Percentiles rank a stretch among this genome's conserved stretches.
These are phyloP conservation scores for Shiraia bambusicola DNA, from an alignment of 2,329 filamentous ascomycete genomes.

Conservation along the genomic window DNA sequence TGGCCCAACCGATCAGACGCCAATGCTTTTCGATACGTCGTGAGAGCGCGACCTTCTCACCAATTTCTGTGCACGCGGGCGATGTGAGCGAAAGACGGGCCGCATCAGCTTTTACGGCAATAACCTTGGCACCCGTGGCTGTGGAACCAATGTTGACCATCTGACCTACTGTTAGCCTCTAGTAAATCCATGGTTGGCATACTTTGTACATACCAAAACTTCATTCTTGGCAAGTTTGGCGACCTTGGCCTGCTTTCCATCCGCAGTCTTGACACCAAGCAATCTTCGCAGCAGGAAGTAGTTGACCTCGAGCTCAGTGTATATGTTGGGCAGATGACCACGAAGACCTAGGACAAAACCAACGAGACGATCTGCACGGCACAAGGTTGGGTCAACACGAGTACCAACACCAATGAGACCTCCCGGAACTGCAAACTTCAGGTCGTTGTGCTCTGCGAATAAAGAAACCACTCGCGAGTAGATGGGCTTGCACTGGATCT, in stretches of 20 bases:
- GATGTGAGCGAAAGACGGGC: constrained; percentile 91
- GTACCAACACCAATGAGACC: constrained; percentile 97
- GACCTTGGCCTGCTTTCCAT: constrained; percentile 99
- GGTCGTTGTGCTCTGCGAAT: constrained; percentile 96
- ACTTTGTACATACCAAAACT: constrained; percentile 60
- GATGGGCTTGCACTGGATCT: constrained; percentile 95
- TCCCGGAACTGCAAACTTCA: constrained; percentile 97
- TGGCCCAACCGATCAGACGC: constrained; percentile 55
- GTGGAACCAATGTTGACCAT: constrained; percentile 99
- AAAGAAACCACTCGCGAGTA: constrained; percentile 93
- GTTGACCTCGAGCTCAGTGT: constrained; percentile 95
- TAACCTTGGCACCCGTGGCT: constrained; percentile 94
- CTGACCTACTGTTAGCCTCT: constrained; percentile 25
- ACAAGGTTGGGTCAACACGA: constrained; percentile 93
- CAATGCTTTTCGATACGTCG: constrained; percentile 99
- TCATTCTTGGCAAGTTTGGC: constrained; percentile 98
- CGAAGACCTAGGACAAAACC: constrained; percentile 96
- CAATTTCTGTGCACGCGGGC: constrained; percentile 93
- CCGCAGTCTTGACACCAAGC: constrained; percentile 94
- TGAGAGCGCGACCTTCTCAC: constrained; percentile 95
- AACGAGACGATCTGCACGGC: constrained; percentile 97
- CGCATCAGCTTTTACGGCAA: constrained; percentile 95
- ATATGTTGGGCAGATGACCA: constrained; percentile 91
- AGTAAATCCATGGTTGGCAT: not conserved
- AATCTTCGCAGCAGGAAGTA: constrained; percentile 96